Conservation (phyloP, 1,284 basidiomycete genomes). For the Inonotus obliquus region DNA sequence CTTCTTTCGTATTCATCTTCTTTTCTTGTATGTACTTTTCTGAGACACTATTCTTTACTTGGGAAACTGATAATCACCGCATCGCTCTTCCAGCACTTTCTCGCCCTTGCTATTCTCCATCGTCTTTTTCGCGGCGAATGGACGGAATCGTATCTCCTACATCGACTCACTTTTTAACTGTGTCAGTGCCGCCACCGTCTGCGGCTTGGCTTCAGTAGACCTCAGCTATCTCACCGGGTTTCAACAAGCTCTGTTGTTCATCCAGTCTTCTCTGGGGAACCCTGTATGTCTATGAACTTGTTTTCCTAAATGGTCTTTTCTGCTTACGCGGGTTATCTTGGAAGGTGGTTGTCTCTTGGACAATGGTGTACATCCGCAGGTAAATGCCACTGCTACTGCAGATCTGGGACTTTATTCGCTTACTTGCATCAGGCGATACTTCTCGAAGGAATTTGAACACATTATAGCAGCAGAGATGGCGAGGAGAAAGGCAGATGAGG, state of each 20-base stretch:
- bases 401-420: not conserved
- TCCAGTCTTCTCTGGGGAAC: constrained; percentile 69
- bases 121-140: constrained; percentile 72
- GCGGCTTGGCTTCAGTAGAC: constrained; percentile 71
- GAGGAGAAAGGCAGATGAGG: not conserved
- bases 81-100: constrained; percentile 52
- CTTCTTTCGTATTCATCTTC: constrained; percentile 61
- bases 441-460: constrained; percentile 67
- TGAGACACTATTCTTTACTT: not conserved
- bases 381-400: constrained; percentile 27
- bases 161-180: constrained; percentile 75
- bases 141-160: constrained; percentile 56
- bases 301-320: not conserved
- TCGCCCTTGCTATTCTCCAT: constrained; percentile 69
- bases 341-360: constrained; percentile 65
- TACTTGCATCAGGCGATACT: constrained; percentile 49
- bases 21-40: constrained; percentile 43
- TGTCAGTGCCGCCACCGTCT: constrained; percentile 75
- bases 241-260: constrained; percentile 72
- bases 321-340: not conserved
- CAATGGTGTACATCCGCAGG: constrained; percentile 65
- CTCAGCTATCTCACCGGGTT: constrained; percentile 67
- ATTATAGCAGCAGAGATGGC: constrained; percentile 48
- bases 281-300: constrained; percentile 44
- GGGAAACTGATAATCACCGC: constrained; percentile 13